These are phyloP conservation scores for Cyberlindnera amylophila DNA, from an alignment of 805 yeast genomes.

Conservation along the genomic window DNA sequence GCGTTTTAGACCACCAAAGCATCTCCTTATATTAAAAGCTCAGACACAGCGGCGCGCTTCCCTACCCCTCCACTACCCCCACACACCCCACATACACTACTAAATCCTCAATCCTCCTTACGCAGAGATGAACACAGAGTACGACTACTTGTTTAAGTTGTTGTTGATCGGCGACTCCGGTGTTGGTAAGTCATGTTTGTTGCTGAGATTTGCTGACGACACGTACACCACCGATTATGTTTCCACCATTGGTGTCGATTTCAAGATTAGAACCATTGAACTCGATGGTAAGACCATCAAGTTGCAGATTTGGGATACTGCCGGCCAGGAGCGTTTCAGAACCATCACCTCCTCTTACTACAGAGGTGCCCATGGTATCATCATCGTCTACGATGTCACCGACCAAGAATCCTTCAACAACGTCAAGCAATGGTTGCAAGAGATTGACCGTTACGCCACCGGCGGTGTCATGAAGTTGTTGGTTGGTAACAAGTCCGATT, in stretches of 20 bases:
- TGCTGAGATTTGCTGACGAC: constrained; percentile 94
- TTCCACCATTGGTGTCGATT: constrained; percentile 97
- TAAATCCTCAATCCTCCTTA: neutral
- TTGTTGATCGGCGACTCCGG: constrained; percentile 97
- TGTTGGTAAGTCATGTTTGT: constrained; percentile 94
- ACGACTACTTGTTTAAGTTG: constrained; percentile 95
- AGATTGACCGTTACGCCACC: constrained; percentile 96
- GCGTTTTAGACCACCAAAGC: too few relatives aligned
- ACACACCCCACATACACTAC: neutral
- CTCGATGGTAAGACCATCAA: constrained; percentile 96
- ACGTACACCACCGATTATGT: constrained; percentile 96
- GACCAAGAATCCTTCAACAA: constrained; percentile 95
- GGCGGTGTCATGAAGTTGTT: constrained; percentile 94
- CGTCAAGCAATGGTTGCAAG: constrained; percentile 98
- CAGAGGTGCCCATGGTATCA: constrained; percentile 98
- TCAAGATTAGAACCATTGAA: constrained; percentile 84
- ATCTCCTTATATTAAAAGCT: too few relatives aligned
- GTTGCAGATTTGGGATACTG: constrained; percentile 99
- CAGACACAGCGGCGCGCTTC: too few relatives aligned
- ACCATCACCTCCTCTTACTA: constrained; percentile 96
- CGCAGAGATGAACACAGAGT: constrained; percentile 73
- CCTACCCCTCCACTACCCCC: neutral
- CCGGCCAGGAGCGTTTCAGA: constrained; percentile 97
- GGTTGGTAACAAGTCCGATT: constrained; percentile 95
- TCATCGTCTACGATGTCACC: constrained; percentile 95